These are phyloP conservation scores for Plantago coronopus DNA, from an alignment of 305 asterid genomes.

Conservation along the genomic window DNA sequence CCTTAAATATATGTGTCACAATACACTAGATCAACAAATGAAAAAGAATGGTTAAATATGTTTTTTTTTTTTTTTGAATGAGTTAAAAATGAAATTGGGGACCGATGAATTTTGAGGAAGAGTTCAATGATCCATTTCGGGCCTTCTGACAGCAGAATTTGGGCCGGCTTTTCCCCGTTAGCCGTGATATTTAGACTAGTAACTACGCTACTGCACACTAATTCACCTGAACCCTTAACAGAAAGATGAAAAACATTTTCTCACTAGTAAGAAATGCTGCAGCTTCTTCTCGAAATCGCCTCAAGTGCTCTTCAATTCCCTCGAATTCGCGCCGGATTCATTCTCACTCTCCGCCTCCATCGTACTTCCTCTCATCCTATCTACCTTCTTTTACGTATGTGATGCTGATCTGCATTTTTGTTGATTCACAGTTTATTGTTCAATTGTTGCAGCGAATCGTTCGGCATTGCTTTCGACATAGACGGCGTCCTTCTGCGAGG, in stretches of 20 bases:
- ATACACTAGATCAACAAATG: too few relatives aligned
- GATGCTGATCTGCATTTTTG: neutral
- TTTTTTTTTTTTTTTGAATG: too few relatives aligned
- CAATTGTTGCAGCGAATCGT: constrained; percentile 35
- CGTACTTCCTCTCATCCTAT: constrained; percentile 26
- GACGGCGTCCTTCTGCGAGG: constrained; percentile 92
- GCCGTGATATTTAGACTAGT: too few relatives aligned
- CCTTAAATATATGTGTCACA: too few relatives aligned
- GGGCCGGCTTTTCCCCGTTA: too few relatives aligned
- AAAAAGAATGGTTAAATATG: too few relatives aligned
- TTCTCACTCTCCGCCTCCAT: constrained; percentile 28
- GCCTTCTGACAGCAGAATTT: too few relatives aligned
- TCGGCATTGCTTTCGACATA: constrained; percentile 90
- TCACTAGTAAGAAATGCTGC: constrained; percentile 40
- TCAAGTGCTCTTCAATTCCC: constrained; percentile 29
- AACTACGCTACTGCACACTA: too few relatives aligned
- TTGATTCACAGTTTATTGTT: neutral
- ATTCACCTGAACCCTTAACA: neutral
- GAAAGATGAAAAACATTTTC: constrained; percentile 34
- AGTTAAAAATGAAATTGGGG: too few relatives aligned
- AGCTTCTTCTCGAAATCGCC: constrained; percentile 25
- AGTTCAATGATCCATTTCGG: too few relatives aligned
- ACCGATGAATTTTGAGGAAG: too few relatives aligned
- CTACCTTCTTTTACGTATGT: neutral
- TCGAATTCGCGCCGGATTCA: constrained; percentile 24